Evolutionary conservation across 2,329 filamentous ascomycete genomes (phyloP).

Genomic region (Penicillium crustosum): DNA sequence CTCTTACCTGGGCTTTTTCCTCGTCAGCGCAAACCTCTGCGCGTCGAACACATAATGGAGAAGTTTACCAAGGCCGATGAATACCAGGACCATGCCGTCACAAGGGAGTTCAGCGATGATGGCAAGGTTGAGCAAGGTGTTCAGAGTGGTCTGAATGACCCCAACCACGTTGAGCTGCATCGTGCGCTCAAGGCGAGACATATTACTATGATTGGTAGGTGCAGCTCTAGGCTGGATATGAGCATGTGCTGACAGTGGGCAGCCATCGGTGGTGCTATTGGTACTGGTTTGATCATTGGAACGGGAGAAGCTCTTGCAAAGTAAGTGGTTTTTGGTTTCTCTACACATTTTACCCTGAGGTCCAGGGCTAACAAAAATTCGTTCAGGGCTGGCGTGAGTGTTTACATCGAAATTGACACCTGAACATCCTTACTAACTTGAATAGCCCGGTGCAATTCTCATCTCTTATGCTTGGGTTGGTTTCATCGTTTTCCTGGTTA

Average conservation of each 20-base stretch:
- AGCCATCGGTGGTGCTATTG: conserved; percentile 47
- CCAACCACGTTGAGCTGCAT: conserved; percentile 38
- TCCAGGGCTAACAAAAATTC: conserved; percentile 14
- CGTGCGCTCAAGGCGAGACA: conserved; percentile 45
- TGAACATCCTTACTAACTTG: conserved; percentile 4
- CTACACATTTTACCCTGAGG: not conserved
- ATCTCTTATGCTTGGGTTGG: conserved; percentile 48
- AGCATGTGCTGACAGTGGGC: conserved; percentile 12
- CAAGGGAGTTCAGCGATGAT: conserved; percentile 20
- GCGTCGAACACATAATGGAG: conserved; percentile 5
- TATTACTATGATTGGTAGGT: conserved; percentile 45
- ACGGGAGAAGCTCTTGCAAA: conserved; percentile 41
- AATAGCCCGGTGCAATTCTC: conserved; percentile 42
- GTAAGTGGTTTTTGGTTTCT: conserved; percentile 23
- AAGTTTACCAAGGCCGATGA: conserved; percentile 16
- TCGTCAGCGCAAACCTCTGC: not conserved
- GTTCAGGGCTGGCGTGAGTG: conserved; percentile 40
- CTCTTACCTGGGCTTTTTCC: not conserved
- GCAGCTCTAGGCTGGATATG: not conserved
- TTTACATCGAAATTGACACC: not conserved
- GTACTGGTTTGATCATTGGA: conserved; percentile 45
- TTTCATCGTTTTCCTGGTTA: conserved; percentile 72
- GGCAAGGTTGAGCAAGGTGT: conserved; percentile 23
- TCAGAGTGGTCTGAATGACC: conserved; percentile 22
- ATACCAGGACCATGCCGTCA: conserved; percentile 21